These are phyloP conservation scores for Alternaria gaisen DNA, from an alignment of 2,329 filamentous ascomycete species.

Conservation along the genomic window DNA sequence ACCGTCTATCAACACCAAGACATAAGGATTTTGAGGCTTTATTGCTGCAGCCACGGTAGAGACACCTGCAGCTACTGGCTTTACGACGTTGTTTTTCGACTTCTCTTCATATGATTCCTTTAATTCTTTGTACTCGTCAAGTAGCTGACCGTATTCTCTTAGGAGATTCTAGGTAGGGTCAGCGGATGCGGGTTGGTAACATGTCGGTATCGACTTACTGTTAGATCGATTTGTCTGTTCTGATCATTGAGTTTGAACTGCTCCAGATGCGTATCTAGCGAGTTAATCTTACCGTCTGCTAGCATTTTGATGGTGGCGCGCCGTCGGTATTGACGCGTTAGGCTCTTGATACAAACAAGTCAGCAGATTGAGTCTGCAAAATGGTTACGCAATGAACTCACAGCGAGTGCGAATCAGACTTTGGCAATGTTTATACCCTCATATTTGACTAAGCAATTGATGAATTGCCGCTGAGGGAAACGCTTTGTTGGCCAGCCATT, in stretches of 20 bases:
- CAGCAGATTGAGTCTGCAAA: not conserved
- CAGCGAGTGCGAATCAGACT: not conserved
- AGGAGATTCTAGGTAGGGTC: conserved; percentile 43
- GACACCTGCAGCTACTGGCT: conserved; percentile 42
- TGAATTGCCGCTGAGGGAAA: conserved; percentile 1
- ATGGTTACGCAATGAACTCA: not conserved
- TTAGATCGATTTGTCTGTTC: conserved; percentile 29
- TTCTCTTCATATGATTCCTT: conserved; percentile 68
- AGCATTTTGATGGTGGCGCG: conserved; percentile 28
- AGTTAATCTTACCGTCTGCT: conserved; percentile 35
- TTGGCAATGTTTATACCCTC: not conserved
- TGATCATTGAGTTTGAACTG: conserved; percentile 38
- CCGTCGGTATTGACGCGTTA: not conserved
- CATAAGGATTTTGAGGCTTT: conserved; percentile 62
- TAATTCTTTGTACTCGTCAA: conserved; percentile 64
- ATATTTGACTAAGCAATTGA: not conserved
- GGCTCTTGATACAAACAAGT: not conserved
- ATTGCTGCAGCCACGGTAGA: conserved; percentile 35
- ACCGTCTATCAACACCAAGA: conserved; percentile 69
- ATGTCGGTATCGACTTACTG: conserved; percentile 17
- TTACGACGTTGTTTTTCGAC: too few relatives aligned
- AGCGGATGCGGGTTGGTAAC: conserved; percentile 10
- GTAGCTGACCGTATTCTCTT: conserved; percentile 54
- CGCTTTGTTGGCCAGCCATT: not conserved
- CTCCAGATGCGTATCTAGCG: conserved; percentile 39